Evolutionary conservation across 345 rosid species (phyloP).

Genomic region (Physaria fendleri): DNA sequence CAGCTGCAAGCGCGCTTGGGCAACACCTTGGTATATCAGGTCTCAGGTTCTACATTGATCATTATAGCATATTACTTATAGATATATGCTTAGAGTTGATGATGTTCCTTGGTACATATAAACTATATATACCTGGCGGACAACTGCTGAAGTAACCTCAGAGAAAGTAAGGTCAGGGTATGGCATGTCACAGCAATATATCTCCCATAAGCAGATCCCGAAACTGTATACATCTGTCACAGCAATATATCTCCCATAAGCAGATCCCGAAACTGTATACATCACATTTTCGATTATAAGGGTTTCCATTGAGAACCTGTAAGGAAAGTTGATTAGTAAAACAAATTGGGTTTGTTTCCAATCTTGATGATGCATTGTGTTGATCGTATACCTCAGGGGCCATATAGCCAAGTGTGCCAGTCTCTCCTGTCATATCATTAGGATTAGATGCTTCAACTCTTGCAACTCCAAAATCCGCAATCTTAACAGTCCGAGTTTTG

Average conservation of each 20-base stretch:
- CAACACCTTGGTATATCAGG: conserved; percentile 99
- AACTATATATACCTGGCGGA: conserved; percentile 87
- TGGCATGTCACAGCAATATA: conserved; percentile 98
- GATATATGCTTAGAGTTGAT: not conserved
- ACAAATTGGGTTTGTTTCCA: not conserved
- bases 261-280: conserved; percentile 97
- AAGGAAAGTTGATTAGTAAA: not conserved
- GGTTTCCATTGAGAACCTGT: conserved; percentile 93
- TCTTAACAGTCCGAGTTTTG: conserved; percentile 73
- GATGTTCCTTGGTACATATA: too few species aligned
- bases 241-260: conserved; percentile 95
- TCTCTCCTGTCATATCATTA: conserved; percentile 99
- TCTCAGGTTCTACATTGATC: conserved; percentile 65
- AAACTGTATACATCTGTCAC: too few species aligned
- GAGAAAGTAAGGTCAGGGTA: conserved; percentile 91
- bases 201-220: conserved; percentile 97
- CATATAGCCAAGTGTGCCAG: conserved; percentile 99
- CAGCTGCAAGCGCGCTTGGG: conserved; percentile 77
- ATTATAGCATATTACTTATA: conserved; percentile 6
- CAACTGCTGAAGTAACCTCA: conserved; percentile 95
- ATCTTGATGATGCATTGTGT: not conserved
- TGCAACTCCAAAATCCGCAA: conserved; percentile 98
- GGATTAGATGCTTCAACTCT: conserved; percentile 99
- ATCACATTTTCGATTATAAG: conserved; percentile 94
- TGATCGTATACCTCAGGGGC: conserved; percentile 77